Evolutionary conservation across 2,329 filamentous ascomycete genomes (phyloP).

Genomic region (Exophiala sp.): DNA sequence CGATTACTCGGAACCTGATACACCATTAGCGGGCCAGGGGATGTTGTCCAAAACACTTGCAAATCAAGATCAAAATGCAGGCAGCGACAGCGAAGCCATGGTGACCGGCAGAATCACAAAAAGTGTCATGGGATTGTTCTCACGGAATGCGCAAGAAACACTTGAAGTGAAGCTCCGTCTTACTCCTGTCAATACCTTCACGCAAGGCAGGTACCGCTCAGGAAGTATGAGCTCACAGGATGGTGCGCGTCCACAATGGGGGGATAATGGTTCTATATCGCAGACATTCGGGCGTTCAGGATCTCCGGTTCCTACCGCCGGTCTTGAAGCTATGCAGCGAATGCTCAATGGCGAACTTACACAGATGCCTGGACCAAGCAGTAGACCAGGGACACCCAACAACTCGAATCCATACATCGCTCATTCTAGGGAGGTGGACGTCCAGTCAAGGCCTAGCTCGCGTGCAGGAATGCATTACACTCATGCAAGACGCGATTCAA

Average conservation of each 20-base stretch:
- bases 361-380: slow-evolving; percentile 17
- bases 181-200: slow-evolving; percentile 60
- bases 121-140: slow-evolving; percentile 79
- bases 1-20: slow-evolving; percentile 94
- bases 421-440: slow-evolving; percentile 12
- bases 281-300: slow-evolving; percentile 30
- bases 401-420: slow-evolving; percentile 12
- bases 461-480: slow-evolving; percentile 31
- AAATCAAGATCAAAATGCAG: slow-evolving; percentile 49
- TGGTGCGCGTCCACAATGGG: slow-evolving; percentile 18
- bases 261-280: slow-evolving; percentile 15
- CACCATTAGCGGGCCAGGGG: slow-evolving; percentile 88
- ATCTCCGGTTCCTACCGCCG: slow-evolving; percentile 40
- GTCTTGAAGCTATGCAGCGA: slow-evolving; percentile 44
- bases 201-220: slow-evolving; percentile 22
- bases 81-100: slow-evolving; percentile 43
- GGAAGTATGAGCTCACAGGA: slow-evolving; percentile 28
- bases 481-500: slow-evolving; percentile 41
- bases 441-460: slow-evolving; percentile 24
- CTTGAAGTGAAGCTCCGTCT: slow-evolving; percentile 90
- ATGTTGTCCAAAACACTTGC: slow-evolving; percentile 83
- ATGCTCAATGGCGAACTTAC: slow-evolving; percentile 39
- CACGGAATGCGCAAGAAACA: slow-evolving; percentile 75
- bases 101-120: slow-evolving; percentile 88
- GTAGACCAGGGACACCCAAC: slow-evolving; percentile 25